Percentiles rank a stretch among this genome's conserved stretches.
These are phyloP conservation scores for Theobroma cacao DNA, from an alignment of 345 rosid genomes.

Conservation along the genomic window DNA sequence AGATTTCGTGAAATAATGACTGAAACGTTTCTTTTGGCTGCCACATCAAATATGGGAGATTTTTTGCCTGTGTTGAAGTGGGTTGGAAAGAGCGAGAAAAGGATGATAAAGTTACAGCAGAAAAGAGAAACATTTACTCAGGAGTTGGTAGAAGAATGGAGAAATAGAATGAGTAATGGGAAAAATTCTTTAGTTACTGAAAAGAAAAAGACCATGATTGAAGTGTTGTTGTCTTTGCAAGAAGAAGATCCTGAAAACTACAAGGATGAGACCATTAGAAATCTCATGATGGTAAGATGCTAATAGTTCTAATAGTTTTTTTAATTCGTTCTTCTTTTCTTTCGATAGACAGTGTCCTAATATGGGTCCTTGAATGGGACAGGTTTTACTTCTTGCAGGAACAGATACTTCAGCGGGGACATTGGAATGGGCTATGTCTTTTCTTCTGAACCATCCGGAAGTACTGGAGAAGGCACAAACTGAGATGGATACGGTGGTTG, in stretches of 20 bases:
- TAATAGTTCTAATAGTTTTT: too few relatives aligned
- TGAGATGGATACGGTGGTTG: conserved; percentile 12
- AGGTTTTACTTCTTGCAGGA: conserved; percentile 15
- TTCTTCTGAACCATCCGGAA: conserved; percentile 19
- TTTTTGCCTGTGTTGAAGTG: conserved; percentile 35
- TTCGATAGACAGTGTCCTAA: too few relatives aligned
- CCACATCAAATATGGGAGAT: conserved; percentile 28
- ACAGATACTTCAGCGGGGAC: conserved; percentile 14
- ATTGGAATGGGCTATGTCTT: conserved; percentile 25
- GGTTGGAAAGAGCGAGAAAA: conserved; percentile 20
- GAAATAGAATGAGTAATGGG: conserved; percentile 2
- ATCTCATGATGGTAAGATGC: conserved; percentile 33
- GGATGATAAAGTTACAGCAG: background rate
- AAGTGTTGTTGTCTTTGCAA: conserved; percentile 41
- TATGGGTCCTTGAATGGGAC: too few relatives aligned
- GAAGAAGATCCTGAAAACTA: conserved; percentile 43
- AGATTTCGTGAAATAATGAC: conserved; percentile 26
- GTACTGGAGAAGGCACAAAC: conserved; percentile 8
- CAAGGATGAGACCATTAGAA: conserved; percentile 37
- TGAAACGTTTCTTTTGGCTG: conserved; percentile 25
- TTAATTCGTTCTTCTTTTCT: too few relatives aligned
- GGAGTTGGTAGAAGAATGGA: conserved; percentile 16
- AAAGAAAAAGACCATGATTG: conserved; percentile 33
- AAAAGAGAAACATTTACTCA: conserved; percentile 32
- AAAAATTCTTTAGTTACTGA: background rate